Evolutionary conservation across 225 moss, liverwort and hornwort genomes (phyloP), one percentile per base, ranked within the genome.

Genomic region (Neckera pumila): DNA sequence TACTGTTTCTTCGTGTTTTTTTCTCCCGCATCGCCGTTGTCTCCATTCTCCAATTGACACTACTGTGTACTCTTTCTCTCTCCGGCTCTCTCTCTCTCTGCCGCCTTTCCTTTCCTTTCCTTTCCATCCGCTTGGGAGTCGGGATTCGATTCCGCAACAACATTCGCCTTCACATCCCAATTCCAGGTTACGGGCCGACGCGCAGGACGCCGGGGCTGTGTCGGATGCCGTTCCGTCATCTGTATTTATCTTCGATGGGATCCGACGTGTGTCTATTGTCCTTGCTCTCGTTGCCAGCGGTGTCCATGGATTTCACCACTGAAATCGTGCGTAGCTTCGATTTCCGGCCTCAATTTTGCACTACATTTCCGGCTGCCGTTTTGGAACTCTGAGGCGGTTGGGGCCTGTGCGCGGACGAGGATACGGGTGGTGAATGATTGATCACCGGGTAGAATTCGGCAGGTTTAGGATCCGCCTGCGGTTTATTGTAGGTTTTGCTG

Each of bases 241-340:
- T 62, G 87, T 87, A 90, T 87, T 86, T 34, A 0, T 36, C 81
- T 71, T 86, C 89, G 66, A 90, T 87, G 90, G 90, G 90, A 87
- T 90, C 90, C 83, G 86, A 87, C 78, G 86, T 90, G 34, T 83
- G 87, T 54, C 83, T 83, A 42, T 64, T 85, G 70, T 15, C 45
- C 54, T 63, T 80, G 72, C 81, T 72, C 73, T 80, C 63, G 26
- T 78, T 78, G 86, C 62, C 62, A 16, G 42, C n/a, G 57, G 81
- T 65, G 81, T 65, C 22, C 54, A 51, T 83, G 82, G 82, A 86
- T 89, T 89, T n/a, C 47, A 25, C 75, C 83, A 60, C 53, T 90
- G 88, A 82, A 88, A 67, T 53, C 45, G 53, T 42, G 82, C 21
- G 80, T 43, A 34, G 47, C 34, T 51, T 47, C 53, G 64, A 47